These are phyloP conservation scores for Silene vulgaris DNA, from an alignment of 179 eudicot genomes.

Conservation along the genomic window DNA sequence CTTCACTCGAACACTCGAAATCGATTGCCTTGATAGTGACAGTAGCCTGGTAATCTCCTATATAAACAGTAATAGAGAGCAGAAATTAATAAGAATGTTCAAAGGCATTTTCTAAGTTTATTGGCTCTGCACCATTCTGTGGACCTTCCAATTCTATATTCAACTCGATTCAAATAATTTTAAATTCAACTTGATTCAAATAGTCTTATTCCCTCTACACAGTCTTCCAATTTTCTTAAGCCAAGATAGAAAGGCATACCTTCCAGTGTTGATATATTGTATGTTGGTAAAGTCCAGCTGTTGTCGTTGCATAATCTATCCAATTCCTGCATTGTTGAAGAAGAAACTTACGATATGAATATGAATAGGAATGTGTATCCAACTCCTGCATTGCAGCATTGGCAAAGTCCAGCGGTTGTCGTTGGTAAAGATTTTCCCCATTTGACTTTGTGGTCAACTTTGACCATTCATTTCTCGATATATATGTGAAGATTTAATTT, in stretches of 20 bases:
- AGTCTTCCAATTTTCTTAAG: not conserved
- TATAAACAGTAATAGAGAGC: not conserved
- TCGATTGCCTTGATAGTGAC: conserved; percentile 41
- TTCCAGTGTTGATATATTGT: conserved; percentile 34
- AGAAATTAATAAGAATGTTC: not conserved
- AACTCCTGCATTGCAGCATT: no score
- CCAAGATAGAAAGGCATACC: conserved; percentile 32
- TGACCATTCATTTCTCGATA: no score
- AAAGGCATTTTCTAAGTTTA: not conserved
- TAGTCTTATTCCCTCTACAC: not conserved
- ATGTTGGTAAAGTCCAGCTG: conserved; percentile 48
- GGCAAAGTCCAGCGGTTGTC: no score
- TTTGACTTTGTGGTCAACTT: no score
- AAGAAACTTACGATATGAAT: not conserved
- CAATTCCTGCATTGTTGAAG: conserved; percentile 39
- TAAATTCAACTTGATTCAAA: no score
- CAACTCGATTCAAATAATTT: no score
- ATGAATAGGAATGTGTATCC: not conserved
- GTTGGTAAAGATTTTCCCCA: no score
- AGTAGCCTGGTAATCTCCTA: conserved; percentile 48
- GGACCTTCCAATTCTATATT: no score
- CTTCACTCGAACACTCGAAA: conserved; percentile 37
- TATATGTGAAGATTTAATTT: no score
- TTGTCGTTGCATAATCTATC: conserved; percentile 48
- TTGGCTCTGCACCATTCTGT: no score